A percentile compares a stretch with the other conserved stretches of the same genome.
Evolutionary conservation across 495 filamentous ascomycete genomes (phyloP).

Genomic region (Hypoxylon cercidicola): DNA sequence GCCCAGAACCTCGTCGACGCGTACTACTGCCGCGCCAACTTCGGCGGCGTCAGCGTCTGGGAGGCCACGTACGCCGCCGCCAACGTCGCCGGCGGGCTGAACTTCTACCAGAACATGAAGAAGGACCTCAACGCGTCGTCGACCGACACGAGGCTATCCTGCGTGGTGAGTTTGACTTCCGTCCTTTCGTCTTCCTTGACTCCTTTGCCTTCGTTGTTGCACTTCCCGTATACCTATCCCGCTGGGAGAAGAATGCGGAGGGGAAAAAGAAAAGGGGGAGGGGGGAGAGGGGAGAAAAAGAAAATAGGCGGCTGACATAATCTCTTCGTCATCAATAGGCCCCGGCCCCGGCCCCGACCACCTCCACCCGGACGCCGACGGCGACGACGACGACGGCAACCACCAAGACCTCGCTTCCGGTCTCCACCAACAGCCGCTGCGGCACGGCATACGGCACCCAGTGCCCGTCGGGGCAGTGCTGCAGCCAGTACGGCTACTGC

Average conservation of each 20-base stretch:
- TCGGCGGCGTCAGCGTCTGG: slow-evolving; percentile 80
- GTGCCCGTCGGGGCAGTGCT: slow-evolving; percentile 44
- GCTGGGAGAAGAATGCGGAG: too few species aligned
- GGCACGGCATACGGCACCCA: slow-evolving; percentile 7
- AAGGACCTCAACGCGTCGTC: slow-evolving; percentile 34
- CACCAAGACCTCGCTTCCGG: slow-evolving; percentile 3
- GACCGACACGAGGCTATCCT: slow-evolving; percentile 28
- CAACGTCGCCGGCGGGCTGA: slow-evolving; percentile 57
- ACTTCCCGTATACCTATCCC: not conserved
- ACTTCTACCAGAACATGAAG: slow-evolving; percentile 58
- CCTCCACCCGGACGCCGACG: slow-evolving; percentile 9
- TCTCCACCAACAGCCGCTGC: slow-evolving; percentile 25
- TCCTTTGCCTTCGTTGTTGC: not conserved
- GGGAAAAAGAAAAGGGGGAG: too few species aligned
- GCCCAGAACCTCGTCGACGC: slow-evolving; percentile 62
- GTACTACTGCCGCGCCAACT: slow-evolving; percentile 61
- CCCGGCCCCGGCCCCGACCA: not conserved
- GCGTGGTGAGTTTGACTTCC: slow-evolving; percentile 10
- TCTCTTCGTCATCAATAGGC: slow-evolving; percentile 12
- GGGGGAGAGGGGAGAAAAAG: not conserved
- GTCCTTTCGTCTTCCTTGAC: not conserved
- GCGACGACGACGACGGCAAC: slow-evolving; percentile 10
- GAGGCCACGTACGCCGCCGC: slow-evolving; percentile 67
- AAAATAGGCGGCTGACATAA: slow-evolving; percentile 19
- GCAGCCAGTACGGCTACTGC: slow-evolving; percentile 61